Evolutionary conservation across 257 asterid genomes (phyloP).

Genomic region (Lycium barbarum): DNA sequence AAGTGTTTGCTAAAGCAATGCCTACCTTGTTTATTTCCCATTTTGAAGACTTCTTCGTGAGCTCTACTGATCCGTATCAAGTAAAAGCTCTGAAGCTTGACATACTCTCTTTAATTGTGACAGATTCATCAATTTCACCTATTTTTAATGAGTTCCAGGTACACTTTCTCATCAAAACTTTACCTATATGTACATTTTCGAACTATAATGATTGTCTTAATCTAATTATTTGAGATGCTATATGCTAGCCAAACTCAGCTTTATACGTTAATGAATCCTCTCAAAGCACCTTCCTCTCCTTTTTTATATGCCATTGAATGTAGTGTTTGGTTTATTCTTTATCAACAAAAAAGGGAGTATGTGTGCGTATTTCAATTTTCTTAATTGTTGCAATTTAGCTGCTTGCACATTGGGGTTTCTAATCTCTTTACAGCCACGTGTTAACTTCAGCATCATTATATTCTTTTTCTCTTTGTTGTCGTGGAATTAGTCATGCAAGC

Average conservation of each 20-base stretch:
- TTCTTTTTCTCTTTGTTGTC: background rate
- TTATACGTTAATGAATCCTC: background rate
- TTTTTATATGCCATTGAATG: constrained; percentile 23
- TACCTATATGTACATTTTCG: constrained; percentile 21
- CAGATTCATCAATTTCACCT: constrained; percentile 72
- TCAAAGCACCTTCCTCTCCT: constrained; percentile 22
- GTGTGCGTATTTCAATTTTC: background rate
- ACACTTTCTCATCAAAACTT: constrained; percentile 29
- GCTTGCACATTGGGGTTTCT: constrained; percentile 10
- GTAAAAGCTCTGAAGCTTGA: constrained; percentile 89
- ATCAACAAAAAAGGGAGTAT: background rate
- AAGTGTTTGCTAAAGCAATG: constrained; percentile 87
- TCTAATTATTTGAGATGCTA: background rate
- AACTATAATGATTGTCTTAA: constrained; percentile 18
- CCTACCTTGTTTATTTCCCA: constrained; percentile 76
- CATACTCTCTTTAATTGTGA: constrained; percentile 82
- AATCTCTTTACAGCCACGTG: constrained; percentile 10
- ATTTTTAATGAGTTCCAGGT: constrained; percentile 97
- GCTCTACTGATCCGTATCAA: constrained; percentile 77
- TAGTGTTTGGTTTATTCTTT: background rate
- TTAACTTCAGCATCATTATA: background rate
- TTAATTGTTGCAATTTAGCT: background rate
- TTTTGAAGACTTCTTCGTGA: constrained; percentile 90
- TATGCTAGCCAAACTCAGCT: constrained; percentile 10
- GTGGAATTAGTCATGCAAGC: constrained; percentile 41